Percentiles rank a stretch among this genome's conserved stretches.
Evolutionary conservation across 306 rosid genomes (phyloP).

Genomic region (Malus asiatica): DNA sequence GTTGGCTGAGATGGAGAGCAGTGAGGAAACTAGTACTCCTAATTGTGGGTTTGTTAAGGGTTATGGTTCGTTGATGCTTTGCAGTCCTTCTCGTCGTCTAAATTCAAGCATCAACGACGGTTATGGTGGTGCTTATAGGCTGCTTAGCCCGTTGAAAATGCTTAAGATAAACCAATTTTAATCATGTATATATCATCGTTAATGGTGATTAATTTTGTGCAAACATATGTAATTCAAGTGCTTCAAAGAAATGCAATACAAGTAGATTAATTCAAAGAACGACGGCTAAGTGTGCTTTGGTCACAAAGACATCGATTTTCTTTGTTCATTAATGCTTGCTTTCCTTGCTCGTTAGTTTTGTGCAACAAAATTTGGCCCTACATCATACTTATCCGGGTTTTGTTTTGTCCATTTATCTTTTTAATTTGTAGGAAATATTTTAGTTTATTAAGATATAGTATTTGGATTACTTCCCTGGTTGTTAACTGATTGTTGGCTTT

Average conservation of each 20-base stretch:
- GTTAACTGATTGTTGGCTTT: too few relatives aligned
- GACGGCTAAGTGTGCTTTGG: not conserved
- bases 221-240: not conserved
- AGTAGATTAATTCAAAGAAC: not conserved
- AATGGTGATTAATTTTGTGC: not conserved
- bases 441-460: too few relatives aligned
- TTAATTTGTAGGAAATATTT: too few relatives aligned
- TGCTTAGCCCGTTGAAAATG: conserved; percentile 1
- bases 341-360: too few relatives aligned
- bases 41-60: not conserved
- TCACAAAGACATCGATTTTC: not conserved
- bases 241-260: not conserved
- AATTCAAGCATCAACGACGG: not conserved
- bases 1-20: conserved; percentile 43
- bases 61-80: conserved; percentile 4
- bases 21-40: not conserved
- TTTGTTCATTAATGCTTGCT: not conserved
- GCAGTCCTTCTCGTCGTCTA: conserved; percentile 11
- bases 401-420: not conserved
- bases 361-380: too few relatives aligned
- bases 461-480: too few relatives aligned
- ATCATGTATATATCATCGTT: not conserved
- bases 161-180: not conserved
- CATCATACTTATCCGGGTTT: not conserved
- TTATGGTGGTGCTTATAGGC: not conserved